Base-by-base conservation (phyloP, 2,329 filamentous ascomycete species). In the Macrophomina pseudophaseolina region DNA sequence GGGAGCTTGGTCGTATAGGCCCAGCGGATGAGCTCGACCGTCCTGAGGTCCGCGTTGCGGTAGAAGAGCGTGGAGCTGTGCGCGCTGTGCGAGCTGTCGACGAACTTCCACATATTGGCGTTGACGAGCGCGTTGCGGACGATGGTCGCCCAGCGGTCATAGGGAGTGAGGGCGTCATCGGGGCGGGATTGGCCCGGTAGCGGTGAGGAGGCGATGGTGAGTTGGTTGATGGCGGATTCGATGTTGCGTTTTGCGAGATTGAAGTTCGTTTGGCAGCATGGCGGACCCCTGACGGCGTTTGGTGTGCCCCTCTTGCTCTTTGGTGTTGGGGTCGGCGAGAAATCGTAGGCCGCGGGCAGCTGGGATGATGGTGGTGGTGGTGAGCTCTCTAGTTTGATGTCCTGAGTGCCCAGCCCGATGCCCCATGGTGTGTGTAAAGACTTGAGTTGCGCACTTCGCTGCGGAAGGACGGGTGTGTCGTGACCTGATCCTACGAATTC, bases 371-470 rank as follows among this genome's bases (percentile, higher is more conserved):
- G 56, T 7, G 56, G 56, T 23, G 23, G 23, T 5, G 56, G 56
- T 9, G 56, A 48, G 8, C 35, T 32, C 30, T 60, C 56, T 16
- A 60, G 16, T 14, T 48, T 60, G 40, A 48, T 35, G 16, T 30
- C 56, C 16, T 48, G 18, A 7, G 5, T 9, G 8, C 18, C 42
- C 9, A 58, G 23, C 12, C 54, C 8, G 56, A 60, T 8, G 6
- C 56, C 56, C 56, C 56, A 60, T 5, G 56, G 56, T 11, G 28
- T 23, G n/a, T 48, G 12, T 12, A 60, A n/a, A 12, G 56, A 60
- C 30, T 60, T 60, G 7, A 48, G 16, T 6, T 28, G 28, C 16
- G 40, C 35, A 11, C 40, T 38, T 4, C n/a, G 23, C 11, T 14
- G 56, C 14, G 7, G 12, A 23, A 14, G 30, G n/a, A 35, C 56